phyloP scores from a whole-genome alignment of 768 basidiomycete genomes.

The Agaricus blazei region DNA sequence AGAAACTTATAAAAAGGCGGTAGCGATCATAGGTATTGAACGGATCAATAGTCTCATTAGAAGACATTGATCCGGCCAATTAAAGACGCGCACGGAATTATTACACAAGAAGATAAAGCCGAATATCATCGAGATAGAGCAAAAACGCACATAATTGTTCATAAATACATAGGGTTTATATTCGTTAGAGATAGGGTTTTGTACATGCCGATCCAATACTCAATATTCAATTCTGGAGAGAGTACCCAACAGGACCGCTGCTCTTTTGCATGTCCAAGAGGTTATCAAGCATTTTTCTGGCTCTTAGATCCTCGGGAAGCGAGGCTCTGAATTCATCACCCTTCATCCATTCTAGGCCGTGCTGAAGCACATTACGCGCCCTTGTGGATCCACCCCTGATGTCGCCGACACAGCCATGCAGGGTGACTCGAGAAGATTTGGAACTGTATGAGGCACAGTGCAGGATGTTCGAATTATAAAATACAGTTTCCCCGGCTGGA shows the following conservation, averaged over 20 bases:
- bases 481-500: conserved; percentile 69
- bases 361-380: conserved; percentile 72
- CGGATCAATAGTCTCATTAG: no score
- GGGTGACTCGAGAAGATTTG: conserved; percentile 47
- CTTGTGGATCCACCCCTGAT: conserved; percentile 54
- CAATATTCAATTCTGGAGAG: conserved; percentile 1
- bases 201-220: no score
- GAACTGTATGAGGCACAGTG: conserved; percentile 67
- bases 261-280: conserved; percentile 47
- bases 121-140: no score
- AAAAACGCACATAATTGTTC: no score
- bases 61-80: no score
- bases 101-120: no score
- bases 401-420: conserved; percentile 68
- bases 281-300: conserved; percentile 54
- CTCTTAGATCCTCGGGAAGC: conserved; percentile 33
- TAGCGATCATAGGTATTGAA: no score
- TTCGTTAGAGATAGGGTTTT: no score
- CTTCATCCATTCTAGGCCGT: conserved; percentile 69
- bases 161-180: no score
- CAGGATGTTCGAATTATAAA: conserved; percentile 77
- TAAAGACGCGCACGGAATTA: no score
- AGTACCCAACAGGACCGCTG: conserved; percentile 2
- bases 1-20: no score
- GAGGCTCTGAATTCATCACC: conserved; percentile 39